Evolutionary conservation across 352 stramenopile species (phyloP), one percentile per base, ranked within the genome.

Genomic region (Globisporangium carolinianum): DNA sequence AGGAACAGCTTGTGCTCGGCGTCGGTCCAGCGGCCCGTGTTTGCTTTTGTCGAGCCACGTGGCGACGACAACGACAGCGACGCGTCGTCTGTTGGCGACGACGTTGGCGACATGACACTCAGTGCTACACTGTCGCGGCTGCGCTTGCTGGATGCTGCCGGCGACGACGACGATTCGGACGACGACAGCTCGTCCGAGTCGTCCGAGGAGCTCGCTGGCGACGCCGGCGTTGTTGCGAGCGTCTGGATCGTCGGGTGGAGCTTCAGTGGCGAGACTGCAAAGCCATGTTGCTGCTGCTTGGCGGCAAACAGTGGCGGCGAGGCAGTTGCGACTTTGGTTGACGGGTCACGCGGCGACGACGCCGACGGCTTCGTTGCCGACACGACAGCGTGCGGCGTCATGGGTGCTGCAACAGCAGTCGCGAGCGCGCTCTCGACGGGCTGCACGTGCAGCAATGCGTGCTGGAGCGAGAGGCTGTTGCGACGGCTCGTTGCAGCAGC

Each of bases 1-100:
- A 95, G 68, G 57, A 95, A 95, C n/a, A 95, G 77, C 69, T 93
- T 84, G 69, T 95, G 85, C 68, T 95, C 85, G 5, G 79, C 75
- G 50, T 95, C 83, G 5, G 85, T 95, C 85, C 85, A 95, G 10
- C 85, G 81, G 7, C 85, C 85, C 0, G 84, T 94, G 69, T 91
- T 94, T 53, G 69, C 76, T 71, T 94, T 91, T 42, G 61, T 35
- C 24, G 57, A 47, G 1, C 10, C 11, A 49, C 79, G 79, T 35
- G 61, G 65, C 3, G 65, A 72, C 7, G 65, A 60, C 47, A 57
- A 50, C 15, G 60, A 55, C 5, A 54, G 12, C 18, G 49, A 17
- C 7, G 37, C 36, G 14, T 32, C 24, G 24, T 32, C 5, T 47
- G 53, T 48, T 18, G 59, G 24, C 7, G 65, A 60, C 47, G 60